A percentile compares a stretch with the other conserved stretches of the same genome.
Conservation (phyloP, 352 stramenopile genomes). For the Phytophthora pseudosyringae region DNA sequence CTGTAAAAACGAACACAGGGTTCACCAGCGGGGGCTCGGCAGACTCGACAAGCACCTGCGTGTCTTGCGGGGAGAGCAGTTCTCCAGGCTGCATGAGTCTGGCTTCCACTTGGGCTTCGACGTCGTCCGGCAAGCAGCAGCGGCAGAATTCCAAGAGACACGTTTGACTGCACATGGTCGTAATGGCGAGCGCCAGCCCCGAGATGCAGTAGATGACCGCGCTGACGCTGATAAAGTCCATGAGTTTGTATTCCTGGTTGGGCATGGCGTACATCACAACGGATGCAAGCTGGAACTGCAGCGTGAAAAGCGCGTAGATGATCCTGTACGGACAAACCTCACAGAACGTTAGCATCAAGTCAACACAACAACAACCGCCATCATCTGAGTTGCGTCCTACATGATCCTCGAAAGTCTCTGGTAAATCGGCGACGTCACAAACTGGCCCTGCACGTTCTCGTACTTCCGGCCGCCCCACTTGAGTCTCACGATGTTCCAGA, state of each 20-base stretch:
- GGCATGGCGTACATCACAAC: constrained; percentile 50
- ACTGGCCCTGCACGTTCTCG: constrained; percentile 66
- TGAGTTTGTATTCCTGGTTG: constrained; percentile 27
- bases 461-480: constrained; percentile 63
- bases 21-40: constrained; percentile 47
- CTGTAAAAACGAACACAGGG: constrained; percentile 71
- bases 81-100: constrained; percentile 46
- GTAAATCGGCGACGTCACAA: constrained; percentile 73
- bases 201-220: constrained; percentile 44
- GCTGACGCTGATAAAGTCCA: constrained; percentile 49
- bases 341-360: constrained; percentile 5
- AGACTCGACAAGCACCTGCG: constrained; percentile 33
- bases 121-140: constrained; percentile 50
- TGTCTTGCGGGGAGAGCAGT: constrained; percentile 39
- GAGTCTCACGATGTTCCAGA: constrained; percentile 43
- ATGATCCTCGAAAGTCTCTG: constrained; percentile 71
- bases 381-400: constrained; percentile 17
- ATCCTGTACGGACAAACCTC: constrained; percentile 25
- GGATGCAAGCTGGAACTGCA: constrained; percentile 62
- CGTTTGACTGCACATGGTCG: constrained; percentile 55
- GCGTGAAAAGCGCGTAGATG: constrained; percentile 64
- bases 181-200: constrained; percentile 45
- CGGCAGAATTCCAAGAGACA: constrained; percentile 48
- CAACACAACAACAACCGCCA: background rate
- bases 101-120: constrained; percentile 51